Evolutionary conservation across 129 eudicot genomes (phyloP).

Genomic region (Escallonia herrerae): DNA sequence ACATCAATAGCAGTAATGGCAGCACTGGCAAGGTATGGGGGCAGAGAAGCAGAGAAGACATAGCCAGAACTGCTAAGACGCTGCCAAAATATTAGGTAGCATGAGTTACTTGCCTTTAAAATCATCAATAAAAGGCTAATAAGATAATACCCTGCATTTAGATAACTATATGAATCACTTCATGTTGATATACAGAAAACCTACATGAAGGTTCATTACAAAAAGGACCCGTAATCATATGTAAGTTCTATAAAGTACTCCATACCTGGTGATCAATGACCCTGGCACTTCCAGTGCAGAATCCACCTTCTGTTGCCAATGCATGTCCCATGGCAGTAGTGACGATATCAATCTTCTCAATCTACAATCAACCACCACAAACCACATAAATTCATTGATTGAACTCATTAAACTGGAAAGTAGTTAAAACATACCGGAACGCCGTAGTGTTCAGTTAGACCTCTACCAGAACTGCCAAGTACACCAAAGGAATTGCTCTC

Average conservation of each 20-base stretch:
- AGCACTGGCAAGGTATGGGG: constrained; percentile 95
- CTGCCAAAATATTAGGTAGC: constrained; percentile 27
- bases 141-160: no score
- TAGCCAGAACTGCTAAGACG: constrained; percentile 97
- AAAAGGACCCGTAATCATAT: neutral
- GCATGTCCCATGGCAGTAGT: constrained; percentile 99
- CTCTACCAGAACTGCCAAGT: constrained; percentile 92
- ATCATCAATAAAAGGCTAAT: no score
- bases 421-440: constrained; percentile 59
- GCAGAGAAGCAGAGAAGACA: constrained; percentile 95
- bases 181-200: no score
- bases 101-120: neutral
- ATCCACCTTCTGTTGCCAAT: constrained; percentile 95
- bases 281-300: constrained; percentile 90
- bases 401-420: neutral
- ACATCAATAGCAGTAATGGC: constrained; percentile 86
- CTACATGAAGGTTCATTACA: no score
- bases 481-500: constrained; percentile 96
- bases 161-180: no score
- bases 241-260: constrained; percentile 3
- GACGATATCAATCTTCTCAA: constrained; percentile 88
- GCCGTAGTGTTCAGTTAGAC: constrained; percentile 69
- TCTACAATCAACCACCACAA: constrained; percentile 32
- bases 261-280: constrained; percentile 94
- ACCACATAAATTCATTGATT: neutral